These are phyloP conservation scores for Poterioochromonas sp. DNA, from an alignment of 352 stramenopile genomes.

Conservation along the genomic window DNA sequence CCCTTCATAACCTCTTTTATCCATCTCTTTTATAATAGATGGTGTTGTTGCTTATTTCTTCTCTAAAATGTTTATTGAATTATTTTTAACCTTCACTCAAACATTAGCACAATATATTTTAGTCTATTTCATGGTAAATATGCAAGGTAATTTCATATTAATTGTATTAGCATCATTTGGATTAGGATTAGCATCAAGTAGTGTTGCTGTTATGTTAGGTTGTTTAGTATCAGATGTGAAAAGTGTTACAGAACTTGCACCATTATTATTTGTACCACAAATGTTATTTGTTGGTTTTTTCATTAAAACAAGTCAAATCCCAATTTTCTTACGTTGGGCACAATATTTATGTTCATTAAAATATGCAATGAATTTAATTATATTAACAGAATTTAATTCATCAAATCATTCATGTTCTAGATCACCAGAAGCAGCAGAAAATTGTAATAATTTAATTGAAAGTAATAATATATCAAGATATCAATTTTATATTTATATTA, in stretches of 20 bases:
- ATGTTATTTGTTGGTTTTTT: slow-evolving; percentile 57
- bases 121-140: slow-evolving; percentile 39
- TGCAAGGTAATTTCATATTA: slow-evolving; percentile 38
- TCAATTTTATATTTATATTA: slow-evolving; percentile 37
- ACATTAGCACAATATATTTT: slow-evolving; percentile 34
- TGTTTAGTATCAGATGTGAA: slow-evolving; percentile 53
- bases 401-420: slow-evolving; percentile 15
- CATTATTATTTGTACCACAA: slow-evolving; percentile 60
- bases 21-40: not conserved
- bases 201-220: slow-evolving; percentile 53
- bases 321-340: slow-evolving; percentile 50
- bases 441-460: slow-evolving; percentile 37
- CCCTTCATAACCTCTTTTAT: too few species aligned
- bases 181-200: slow-evolving; percentile 44
- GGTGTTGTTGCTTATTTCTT: slow-evolving; percentile 39
- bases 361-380: slow-evolving; percentile 46
- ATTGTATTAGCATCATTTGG: slow-evolving; percentile 37
- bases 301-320: slow-evolving; percentile 36
- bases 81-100: slow-evolving; percentile 36
- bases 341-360: slow-evolving; percentile 57
- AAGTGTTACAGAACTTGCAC: slow-evolving; percentile 50
- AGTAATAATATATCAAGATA: slow-evolving; percentile 40
- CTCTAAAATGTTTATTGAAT: slow-evolving; percentile 39
- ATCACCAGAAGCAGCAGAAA: not conserved
- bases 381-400: slow-evolving; percentile 45